Base-by-base conservation (phyloP, 176 grass and related monocot species). In the Cymbopogon citratus region DNA sequence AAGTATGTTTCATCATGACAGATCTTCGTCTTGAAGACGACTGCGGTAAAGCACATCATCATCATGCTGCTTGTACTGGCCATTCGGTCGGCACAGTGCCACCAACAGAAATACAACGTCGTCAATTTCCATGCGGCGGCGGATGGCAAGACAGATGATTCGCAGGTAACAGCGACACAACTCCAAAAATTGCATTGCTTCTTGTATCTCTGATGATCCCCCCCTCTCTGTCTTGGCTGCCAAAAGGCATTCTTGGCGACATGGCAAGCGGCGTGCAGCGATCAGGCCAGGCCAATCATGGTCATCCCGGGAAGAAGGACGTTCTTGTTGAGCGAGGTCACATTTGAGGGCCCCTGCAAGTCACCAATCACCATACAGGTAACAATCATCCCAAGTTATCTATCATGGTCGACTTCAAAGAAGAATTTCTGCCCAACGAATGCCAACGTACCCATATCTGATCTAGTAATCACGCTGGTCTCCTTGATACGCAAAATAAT, bases 81-180 rank as follows among this genome's bases (percentile, higher is more conserved):
- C 40, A 18, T 67, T 38, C 56, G 41, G 35, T 38, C 71, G 6
- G 60, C 77, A 54, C 35, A 26, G 8, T 51, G 40, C 60, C 8
- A 33, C 7, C 67, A 19, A 19, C 54, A 46, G 0, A 48, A 19
- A 46, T 85, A 87, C 72, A 87, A 82, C 40, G 87, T 91, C 15
- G 3, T 79, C 2, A 43, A 89, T 35, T 94, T 71, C 65, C 39
- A 83, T n/a, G 89, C 89, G 21, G 59, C 33, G 0, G 92, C 83
- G 21, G 67, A 94, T 16, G 89, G 83, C 81, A 79, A 45, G 21
- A 91, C 77, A 2, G 87, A 91, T 24, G 89, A 94, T 54, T 5
- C 87, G 10, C 28, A 83, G 74, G 92, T 94, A 84, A 73, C 44
- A 49, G 46, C 14, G 16, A 0, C 45, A 49, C 45, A 49, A 28